A percentile compares a stretch with the other conserved stretches of the same genome.
Evolutionary conservation across 208 protist genomes (phyloP).

Genomic region (Trypanosoma rangeli): DNA sequence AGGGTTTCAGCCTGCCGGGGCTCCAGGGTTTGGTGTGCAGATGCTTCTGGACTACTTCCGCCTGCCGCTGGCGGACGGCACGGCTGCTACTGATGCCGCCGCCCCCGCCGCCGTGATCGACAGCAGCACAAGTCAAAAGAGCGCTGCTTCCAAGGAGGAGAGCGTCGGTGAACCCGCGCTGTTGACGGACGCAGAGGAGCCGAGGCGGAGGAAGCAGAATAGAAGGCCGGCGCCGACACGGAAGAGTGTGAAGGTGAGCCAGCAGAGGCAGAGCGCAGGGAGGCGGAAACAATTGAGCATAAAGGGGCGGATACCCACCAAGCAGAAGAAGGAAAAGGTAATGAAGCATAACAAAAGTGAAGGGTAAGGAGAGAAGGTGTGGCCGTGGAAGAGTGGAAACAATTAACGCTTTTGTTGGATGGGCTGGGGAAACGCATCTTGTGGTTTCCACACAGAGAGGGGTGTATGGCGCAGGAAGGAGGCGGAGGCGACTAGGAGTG

Average conservation of each 20-base stretch:
- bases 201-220: not conserved
- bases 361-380: not conserved
- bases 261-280: not conserved
- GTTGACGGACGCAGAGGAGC: not conserved
- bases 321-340: conserved; percentile 9
- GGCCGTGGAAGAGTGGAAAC: too few relatives aligned
- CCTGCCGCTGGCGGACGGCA: not conserved
- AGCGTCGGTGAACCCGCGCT: too few relatives aligned
- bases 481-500: not conserved
- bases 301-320: not conserved
- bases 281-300: not conserved
- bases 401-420: too few relatives aligned
- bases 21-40: conserved; percentile 83
- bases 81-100: not conserved
- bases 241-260: not conserved
- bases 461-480: not conserved
- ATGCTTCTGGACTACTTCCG: conserved; percentile 78
- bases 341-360: conserved; percentile 16
- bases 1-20: conserved; percentile 64
- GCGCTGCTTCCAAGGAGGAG: not conserved
- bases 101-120: not conserved
- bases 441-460: too few relatives aligned
- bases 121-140: not conserved
- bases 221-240: not conserved
- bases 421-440: too few relatives aligned